Evolutionary conservation across 2,329 filamentous ascomycete genomes (phyloP).

Genomic region (Diplocarpon mali): DNA sequence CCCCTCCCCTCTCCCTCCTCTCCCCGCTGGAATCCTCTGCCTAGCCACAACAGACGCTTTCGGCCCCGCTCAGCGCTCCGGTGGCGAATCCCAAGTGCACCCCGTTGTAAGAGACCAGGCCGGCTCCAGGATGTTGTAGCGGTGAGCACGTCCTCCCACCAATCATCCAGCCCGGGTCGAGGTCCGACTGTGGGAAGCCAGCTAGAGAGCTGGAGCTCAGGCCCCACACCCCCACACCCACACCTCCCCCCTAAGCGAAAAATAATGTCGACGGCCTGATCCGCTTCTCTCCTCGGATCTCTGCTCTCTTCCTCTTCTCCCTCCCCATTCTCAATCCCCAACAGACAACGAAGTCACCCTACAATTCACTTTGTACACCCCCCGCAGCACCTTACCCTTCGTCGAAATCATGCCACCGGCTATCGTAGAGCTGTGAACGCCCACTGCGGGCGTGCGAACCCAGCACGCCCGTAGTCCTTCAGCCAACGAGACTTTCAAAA

Average conservation of each 20-base stretch:
- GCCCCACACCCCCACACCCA: too few relatives aligned
- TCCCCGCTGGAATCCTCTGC: too few relatives aligned
- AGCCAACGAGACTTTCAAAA: conserved; percentile 64
- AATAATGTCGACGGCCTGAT: conserved; percentile 9
- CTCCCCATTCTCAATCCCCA: conserved; percentile 21
- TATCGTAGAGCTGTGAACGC: conserved; percentile 86
- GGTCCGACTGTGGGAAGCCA: too few relatives aligned
- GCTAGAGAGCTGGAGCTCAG: too few relatives aligned
- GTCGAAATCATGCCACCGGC: conserved; percentile 68
- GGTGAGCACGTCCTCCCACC: background rate
- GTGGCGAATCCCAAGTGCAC: background rate
- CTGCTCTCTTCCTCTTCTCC: conserved; percentile 14
- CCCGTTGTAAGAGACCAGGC: too few relatives aligned
- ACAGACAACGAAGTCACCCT: conserved; percentile 59
- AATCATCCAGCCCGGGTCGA: too few relatives aligned
- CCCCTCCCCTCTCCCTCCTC: too few relatives aligned
- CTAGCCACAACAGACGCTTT: too few relatives aligned
- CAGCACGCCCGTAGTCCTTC: conserved; percentile 66
- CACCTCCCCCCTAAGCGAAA: conserved; percentile 8
- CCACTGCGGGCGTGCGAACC: conserved; percentile 58
- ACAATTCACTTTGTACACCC: conserved; percentile 27
- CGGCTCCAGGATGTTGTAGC: too few relatives aligned
- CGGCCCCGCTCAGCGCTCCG: background rate
- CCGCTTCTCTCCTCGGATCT: background rate
- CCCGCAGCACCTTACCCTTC: conserved; percentile 35